Evolutionary conservation across 1,284 basidiomycete genomes (phyloP).

Genomic region (Sporisorium exsertum): DNA sequence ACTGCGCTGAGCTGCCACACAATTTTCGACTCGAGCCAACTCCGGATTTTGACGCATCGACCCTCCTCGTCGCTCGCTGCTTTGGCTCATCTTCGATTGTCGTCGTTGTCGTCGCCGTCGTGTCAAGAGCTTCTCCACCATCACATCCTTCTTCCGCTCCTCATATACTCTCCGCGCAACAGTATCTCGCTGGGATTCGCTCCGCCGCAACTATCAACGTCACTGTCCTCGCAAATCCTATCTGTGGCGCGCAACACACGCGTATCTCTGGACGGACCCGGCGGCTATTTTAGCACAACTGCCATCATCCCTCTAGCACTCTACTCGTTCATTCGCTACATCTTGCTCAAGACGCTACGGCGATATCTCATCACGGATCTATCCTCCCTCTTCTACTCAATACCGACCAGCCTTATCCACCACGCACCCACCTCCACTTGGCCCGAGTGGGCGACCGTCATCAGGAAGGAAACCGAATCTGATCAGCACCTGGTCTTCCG

Average conservation of each 20-base stretch:
- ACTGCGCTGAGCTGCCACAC: slow-evolving; percentile 27
- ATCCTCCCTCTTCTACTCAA: not conserved
- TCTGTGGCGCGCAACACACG: not conserved
- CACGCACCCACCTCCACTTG: slow-evolving; percentile 34
- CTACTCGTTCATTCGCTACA: not conserved
- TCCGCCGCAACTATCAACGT: not conserved
- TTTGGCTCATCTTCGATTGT: not conserved
- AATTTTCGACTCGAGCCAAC: slow-evolving; percentile 17
- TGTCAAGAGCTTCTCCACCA: not conserved
- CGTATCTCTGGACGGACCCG: not conserved
- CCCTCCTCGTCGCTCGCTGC: slow-evolving; percentile 5
- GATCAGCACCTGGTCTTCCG: not conserved
- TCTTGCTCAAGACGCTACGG: not conserved
- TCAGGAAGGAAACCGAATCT: not conserved
- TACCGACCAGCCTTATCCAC: not conserved
- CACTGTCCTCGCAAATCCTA: not conserved
- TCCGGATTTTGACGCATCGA: slow-evolving; percentile 17
- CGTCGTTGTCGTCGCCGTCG: not conserved
- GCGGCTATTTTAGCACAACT: not conserved
- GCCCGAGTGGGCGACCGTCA: not conserved
- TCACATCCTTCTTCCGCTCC: not conserved
- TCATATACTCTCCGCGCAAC: not conserved
- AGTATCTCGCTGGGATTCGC: not conserved
- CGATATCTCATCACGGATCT: not conserved
- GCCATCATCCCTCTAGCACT: not conserved